These are phyloP conservation scores for Hibiscus trionum DNA, from an alignment of 345 rosid genomes.

Conservation along the genomic window DNA sequence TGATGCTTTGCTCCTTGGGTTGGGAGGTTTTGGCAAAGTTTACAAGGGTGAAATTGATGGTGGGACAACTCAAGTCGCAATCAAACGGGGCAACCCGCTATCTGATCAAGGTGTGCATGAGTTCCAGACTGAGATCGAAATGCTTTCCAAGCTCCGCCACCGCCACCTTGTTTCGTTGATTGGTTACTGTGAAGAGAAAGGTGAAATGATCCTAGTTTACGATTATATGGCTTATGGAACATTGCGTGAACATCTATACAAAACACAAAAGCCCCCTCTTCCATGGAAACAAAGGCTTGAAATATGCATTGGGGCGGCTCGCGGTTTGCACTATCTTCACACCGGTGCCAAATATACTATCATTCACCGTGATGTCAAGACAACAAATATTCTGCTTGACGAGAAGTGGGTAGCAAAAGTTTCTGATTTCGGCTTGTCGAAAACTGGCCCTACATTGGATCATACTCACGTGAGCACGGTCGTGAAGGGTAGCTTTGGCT, in stretches of 20 bases:
- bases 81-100: constrained; percentile 94
- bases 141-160: constrained; percentile 96
- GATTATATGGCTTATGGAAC: constrained; percentile 97
- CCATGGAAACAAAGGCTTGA: constrained; percentile 98
- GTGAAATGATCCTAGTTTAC: constrained; percentile 91
- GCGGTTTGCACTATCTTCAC: constrained; percentile 92
- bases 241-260: constrained; percentile 91
- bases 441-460: constrained; percentile 94
- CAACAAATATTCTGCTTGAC: constrained; percentile 88
- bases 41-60: constrained; percentile 93
- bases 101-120: constrained; percentile 98
- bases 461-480: constrained; percentile 97
- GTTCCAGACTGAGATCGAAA: constrained; percentile 97
- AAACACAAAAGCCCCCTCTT: constrained; percentile 74
- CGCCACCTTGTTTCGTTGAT: constrained; percentile 93
- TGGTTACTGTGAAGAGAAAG: constrained; percentile 94
- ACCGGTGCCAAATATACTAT: constrained; percentile 97
- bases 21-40: constrained; percentile 97
- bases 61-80: constrained; percentile 76
- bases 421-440: constrained; percentile 91
- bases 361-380: constrained; percentile 95
- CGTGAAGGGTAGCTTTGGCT: constrained; percentile 96
- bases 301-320: constrained; percentile 94
- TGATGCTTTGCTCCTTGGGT: constrained; percentile 80
- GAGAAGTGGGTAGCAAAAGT: constrained; percentile 99